Evolutionary conservation across 2,329 filamentous ascomycete species (phyloP).

Genomic region (Sordariomycetes sp.): DNA sequence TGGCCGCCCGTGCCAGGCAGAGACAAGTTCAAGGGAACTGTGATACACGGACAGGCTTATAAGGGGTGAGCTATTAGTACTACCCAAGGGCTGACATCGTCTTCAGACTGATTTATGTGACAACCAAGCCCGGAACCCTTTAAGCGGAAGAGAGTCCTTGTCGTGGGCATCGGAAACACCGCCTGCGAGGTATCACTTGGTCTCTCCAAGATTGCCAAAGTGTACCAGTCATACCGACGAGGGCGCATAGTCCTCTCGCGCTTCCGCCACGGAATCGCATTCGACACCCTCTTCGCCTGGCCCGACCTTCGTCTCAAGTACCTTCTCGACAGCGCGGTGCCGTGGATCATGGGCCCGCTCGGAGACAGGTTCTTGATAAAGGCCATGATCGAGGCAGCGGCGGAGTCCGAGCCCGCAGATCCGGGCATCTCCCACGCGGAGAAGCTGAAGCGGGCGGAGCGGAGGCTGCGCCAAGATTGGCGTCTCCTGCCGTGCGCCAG

Average conservation of each 20-base stretch:
- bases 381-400: not conserved
- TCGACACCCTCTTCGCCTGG: slow-evolving; percentile 15
- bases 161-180: slow-evolving; percentile 25
- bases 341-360: not conserved
- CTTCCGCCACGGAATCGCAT: slow-evolving; percentile 15
- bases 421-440: slow-evolving; percentile 1
- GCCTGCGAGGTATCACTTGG: slow-evolving; percentile 6
- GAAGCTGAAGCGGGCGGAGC: not conserved
- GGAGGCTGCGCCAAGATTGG: slow-evolving; percentile 12
- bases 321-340: slow-evolving; percentile 11
- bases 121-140: slow-evolving; percentile 10
- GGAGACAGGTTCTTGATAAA: not conserved
- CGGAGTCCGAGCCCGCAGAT: not conserved
- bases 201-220: slow-evolving; percentile 16
- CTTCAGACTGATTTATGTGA: no score
- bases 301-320: slow-evolving; percentile 14
- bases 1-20: no score
- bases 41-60: no score
- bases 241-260: slow-evolving; percentile 20
- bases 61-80: no score
- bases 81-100: no score
- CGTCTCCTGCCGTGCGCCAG: slow-evolving; percentile 16
- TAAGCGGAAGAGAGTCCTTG: slow-evolving; percentile 23
- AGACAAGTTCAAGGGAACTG: no score
- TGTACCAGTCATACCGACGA: slow-evolving; percentile 26